Conservation (phyloP, 176 grass and related monocot species). For the Avena atlantica region DNA sequence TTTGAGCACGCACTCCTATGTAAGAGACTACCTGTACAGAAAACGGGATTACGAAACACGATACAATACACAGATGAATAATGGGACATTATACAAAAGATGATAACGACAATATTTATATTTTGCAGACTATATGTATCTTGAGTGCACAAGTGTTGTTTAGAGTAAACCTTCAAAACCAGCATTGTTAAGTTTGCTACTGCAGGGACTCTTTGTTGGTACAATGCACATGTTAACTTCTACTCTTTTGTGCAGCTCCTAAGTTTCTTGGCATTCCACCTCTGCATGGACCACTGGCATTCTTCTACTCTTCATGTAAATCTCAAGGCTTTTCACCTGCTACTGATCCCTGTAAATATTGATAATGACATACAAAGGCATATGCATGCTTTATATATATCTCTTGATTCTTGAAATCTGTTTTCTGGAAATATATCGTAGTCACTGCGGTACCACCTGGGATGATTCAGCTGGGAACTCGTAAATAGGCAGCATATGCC, state of each 20-base stretch:
- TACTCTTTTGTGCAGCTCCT: constrained; percentile 7
- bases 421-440: background rate
- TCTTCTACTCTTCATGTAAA: background rate
- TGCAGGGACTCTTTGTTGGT: background rate
- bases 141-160: background rate
- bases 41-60: background rate
- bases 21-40: background rate
- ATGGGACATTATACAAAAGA: background rate
- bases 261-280: background rate
- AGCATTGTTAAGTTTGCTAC: background rate
- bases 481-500: background rate
- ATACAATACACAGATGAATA: background rate
- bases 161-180: background rate
- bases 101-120: background rate
- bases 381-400: background rate
- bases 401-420: background rate
- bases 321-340: background rate
- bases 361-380: background rate
- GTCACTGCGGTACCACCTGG: background rate
- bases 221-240: background rate
- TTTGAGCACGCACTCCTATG: background rate
- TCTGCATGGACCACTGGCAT: background rate
- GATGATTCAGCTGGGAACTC: background rate
- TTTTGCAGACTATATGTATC: background rate
- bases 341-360: background rate